A percentile compares a stretch with the other conserved stretches of the same genome.
These are phyloP conservation scores for Erythrobasidium hasegawianum DNA, from an alignment of 1,284 basidiomycete species.

Conservation along the genomic window DNA sequence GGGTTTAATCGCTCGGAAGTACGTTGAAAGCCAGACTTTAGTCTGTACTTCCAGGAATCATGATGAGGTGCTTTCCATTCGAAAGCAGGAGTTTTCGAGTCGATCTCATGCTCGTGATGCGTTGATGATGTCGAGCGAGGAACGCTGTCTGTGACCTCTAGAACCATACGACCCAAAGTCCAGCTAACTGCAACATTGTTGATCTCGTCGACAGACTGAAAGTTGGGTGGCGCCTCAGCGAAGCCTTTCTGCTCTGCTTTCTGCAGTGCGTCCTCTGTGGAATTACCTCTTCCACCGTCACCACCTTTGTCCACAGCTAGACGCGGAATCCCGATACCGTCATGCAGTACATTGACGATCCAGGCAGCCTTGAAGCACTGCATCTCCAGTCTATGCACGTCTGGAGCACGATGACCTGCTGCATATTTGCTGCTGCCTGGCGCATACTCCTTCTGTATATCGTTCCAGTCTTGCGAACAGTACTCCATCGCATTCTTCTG, in stretches of 20 bases:
- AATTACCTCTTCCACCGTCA: constrained; percentile 54
- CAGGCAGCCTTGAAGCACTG: constrained; percentile 99
- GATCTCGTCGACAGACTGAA: constrained; percentile 89
- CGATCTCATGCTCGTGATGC: constrained; percentile 15
- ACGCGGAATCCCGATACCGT: constrained; percentile 91
- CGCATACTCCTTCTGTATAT: constrained; percentile 68
- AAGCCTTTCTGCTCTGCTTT: constrained; percentile 77
- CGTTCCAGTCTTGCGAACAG: constrained; percentile 74
- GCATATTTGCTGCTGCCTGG: constrained; percentile 52
- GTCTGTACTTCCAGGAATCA: constrained; percentile 11
- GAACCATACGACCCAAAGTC: constrained; percentile 97
- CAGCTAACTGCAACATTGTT: constrained; percentile 90
- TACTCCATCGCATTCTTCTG: constrained; percentile 86
- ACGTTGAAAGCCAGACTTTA: not conserved
- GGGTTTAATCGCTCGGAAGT: not conserved
- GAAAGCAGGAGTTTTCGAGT: constrained; percentile 23
- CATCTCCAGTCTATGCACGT: constrained; percentile 80
- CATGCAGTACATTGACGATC: constrained; percentile 93
- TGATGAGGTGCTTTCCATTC: constrained; percentile 20
- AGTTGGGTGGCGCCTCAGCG: constrained; percentile 60
- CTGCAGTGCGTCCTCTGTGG: constrained; percentile 61
- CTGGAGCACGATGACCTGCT: constrained; percentile 56
- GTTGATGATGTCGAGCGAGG: constrained; percentile 2
- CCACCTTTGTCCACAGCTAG: constrained; percentile 74
- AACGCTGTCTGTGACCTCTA: constrained; percentile 62